phyloP scores from a whole-genome alignment of 768 basidiomycete genomes.

The Phylloporus arenicola region DNA sequence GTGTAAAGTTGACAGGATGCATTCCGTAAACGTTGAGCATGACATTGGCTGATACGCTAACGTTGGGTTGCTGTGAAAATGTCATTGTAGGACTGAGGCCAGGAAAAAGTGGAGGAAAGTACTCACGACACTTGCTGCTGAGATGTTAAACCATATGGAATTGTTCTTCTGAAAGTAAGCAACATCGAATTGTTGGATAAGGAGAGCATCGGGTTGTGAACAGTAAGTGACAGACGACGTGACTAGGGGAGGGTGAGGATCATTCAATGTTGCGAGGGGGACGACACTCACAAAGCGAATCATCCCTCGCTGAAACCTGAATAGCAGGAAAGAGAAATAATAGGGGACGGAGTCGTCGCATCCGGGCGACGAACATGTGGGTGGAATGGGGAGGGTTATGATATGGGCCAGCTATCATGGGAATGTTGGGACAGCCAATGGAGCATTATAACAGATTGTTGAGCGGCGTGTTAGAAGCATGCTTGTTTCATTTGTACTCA shows the following conservation, averaged over 20 bases:
- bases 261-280: conserved; percentile 4
- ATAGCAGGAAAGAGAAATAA: conserved; percentile 37
- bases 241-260: conserved; percentile 38
- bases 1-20: conserved; percentile 73
- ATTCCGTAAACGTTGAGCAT: conserved; percentile 86
- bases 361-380: conserved; percentile 70
- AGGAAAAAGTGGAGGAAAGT: background rate
- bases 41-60: conserved; percentile 79
- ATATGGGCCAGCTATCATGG: conserved; percentile 28
- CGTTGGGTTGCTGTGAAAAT: conserved; percentile 52
- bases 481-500: conserved; percentile 31
- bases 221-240: conserved; percentile 89
- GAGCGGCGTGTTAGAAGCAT: conserved; percentile 25
- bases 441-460: conserved; percentile 22
- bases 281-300: conserved; percentile 53
- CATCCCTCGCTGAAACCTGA: conserved; percentile 44
- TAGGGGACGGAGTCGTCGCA: conserved; percentile 52
- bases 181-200: conserved; percentile 74
- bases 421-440: conserved; percentile 7
- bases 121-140: conserved; percentile 81
- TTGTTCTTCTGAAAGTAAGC: conserved; percentile 64
- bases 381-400: conserved; percentile 14
- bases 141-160: conserved; percentile 79
- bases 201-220: conserved; percentile 70
- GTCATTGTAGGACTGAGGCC: conserved; percentile 11